Percentiles rank a stretch among this genome's conserved stretches.
Conservation (phyloP, 2,329 filamentous ascomycete genomes). For the Aspergillus spinulosporus region DNA sequence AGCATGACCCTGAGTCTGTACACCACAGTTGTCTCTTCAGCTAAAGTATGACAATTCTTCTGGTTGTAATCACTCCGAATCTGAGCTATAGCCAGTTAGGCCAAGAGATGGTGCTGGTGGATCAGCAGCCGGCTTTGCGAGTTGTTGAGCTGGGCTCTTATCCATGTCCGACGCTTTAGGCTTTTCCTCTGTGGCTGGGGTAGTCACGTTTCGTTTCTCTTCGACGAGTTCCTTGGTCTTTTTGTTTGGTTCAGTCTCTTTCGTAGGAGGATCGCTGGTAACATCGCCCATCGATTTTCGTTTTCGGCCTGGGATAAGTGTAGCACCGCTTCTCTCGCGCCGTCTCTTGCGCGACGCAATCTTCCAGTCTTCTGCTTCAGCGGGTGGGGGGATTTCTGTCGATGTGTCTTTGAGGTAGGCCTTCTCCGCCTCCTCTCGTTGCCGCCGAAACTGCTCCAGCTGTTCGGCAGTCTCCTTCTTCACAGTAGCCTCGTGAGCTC, state of each 20-base stretch:
- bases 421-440: constrained; percentile 61
- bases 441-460: constrained; percentile 59
- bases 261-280: constrained; percentile 9
- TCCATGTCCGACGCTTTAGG: background rate
- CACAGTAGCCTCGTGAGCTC: constrained; percentile 58
- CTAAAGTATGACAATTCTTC: background rate
- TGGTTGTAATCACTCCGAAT: constrained; percentile 10
- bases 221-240: background rate
- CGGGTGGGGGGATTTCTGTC: constrained; percentile 32
- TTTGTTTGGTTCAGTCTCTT: constrained; percentile 16
- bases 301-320: constrained; percentile 43
- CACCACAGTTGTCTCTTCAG: background rate
- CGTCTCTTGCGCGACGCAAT: constrained; percentile 54
- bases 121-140: background rate
- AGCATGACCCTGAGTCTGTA: background rate
- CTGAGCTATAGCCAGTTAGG: constrained; percentile 14
- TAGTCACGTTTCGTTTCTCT: background rate
- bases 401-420: constrained; percentile 43
- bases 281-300: constrained; percentile 41
- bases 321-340: constrained; percentile 48
- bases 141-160: background rate
- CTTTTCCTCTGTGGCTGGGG: background rate
- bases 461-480: constrained; percentile 60
- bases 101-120: constrained; percentile 8
- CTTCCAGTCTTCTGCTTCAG: constrained; percentile 51